A percentile compares a stretch with the other conserved stretches of the same genome.
phyloP scores from a whole-genome alignment of 129 eudicot species.

The Cynara cardunculus region DNA sequence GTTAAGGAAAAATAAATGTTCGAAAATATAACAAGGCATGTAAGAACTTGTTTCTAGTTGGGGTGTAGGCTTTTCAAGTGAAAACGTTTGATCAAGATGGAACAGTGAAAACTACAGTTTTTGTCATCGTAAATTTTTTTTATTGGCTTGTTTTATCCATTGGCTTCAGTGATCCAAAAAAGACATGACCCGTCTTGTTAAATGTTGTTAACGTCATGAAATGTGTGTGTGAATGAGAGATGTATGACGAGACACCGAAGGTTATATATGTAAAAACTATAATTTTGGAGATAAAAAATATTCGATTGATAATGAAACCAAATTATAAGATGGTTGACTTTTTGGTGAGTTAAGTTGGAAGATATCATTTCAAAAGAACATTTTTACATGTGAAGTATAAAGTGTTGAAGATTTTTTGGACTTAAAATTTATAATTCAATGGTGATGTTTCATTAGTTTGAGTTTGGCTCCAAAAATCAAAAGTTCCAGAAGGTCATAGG shows the following conservation, averaged over 20 bases:
- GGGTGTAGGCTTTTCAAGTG: too few relatives aligned
- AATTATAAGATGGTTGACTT: not conserved
- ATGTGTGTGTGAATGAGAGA: not conserved
- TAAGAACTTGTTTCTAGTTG: too few relatives aligned
- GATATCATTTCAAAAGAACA: not conserved
- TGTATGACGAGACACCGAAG: not conserved
- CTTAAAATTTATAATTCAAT: too few relatives aligned
- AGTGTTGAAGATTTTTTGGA: too few relatives aligned
- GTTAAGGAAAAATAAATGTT: not conserved
- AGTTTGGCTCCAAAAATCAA: too few relatives aligned
- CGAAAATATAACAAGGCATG: too few relatives aligned
- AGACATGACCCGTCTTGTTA: not conserved
- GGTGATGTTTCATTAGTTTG: too few relatives aligned
- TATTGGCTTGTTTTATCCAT: not conserved
- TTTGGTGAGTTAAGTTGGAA: not conserved
- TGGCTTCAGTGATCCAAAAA: not conserved
- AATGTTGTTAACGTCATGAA: not conserved
- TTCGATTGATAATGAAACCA: not conserved
- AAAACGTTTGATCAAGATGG: not conserved
- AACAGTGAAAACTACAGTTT: not conserved
- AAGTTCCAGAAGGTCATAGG: too few relatives aligned
- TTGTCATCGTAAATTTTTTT: not conserved
- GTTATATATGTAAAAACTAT: not conserved
- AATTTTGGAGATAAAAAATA: not conserved
- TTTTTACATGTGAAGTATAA: not conserved